Base-by-base conservation (phyloP, 2,329 filamentous ascomycete genomes). In the Stylonectria norvegica region DNA sequence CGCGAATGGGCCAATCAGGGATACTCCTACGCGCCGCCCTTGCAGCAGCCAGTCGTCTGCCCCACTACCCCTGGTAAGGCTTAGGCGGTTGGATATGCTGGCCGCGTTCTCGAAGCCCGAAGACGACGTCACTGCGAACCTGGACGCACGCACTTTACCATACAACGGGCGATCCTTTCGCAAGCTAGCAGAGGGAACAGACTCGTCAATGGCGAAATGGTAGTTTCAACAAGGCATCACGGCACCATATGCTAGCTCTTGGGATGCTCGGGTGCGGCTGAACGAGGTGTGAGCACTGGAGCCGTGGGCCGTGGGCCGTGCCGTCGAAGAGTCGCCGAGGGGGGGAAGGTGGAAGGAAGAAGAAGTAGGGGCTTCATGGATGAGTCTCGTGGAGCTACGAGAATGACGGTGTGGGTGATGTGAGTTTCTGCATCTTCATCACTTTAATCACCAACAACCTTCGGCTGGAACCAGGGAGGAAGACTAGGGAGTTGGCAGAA, bases 11-110 rank as follows among this genome's bases (percentile, higher is more conserved):
- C 58, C 58, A 61, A 60, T 61, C 42, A 53, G 32, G 40, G 23
- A 11, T 35, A 38, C 28, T 53, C 45, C 37, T 60, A 60, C 59
- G 58, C 58, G 58, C 58, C 55, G 54, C 50, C 45, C 49, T 53
- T 56, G 49, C 53, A 53, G 45, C 48, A 51, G 36, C 47, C 47
- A 49, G 53, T 52, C 54, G 47, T 47, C 39, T 42, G 51, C 49
- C 49, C 58, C 55, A 50, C 47, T 20, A 36, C 42, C 46, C 45
- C 48, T 45, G 39, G 36, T 38, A 48, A 42, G 44, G 43, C 48
- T 52, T 42, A 45, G 45, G 41, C 45, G 30, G 38, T 40, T 46
- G 41, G 43, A 38, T 42, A 40, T 43, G 42, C 30, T 34, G 40
- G 39, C 33, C 34, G 27, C 23, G 35, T 41, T 44, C 36, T 38